Base-by-base conservation (phyloP, 352 stramenopile species). In the Globisporangium emineosum region DNA sequence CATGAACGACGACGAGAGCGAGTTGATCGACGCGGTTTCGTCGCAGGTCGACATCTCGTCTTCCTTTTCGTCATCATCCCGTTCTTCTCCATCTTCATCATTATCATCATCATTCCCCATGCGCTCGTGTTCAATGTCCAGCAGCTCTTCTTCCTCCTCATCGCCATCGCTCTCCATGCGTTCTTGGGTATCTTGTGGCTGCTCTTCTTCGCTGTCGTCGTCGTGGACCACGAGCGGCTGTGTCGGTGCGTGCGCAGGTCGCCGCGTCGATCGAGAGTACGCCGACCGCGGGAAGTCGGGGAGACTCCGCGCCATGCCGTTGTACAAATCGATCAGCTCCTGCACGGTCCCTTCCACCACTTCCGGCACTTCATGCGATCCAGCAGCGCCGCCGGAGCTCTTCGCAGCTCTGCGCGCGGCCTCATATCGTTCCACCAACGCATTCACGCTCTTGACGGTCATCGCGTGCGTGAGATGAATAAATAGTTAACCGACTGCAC, bases 1-100 rank as follows among this genome's bases (percentile, higher is more conserved):
- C 47, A 50, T 47, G 21, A 64, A 64, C 27, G 63, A 68, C 63
- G 56, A 64, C 56, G 56, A 60, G 55, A 64, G 63, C 56, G 63
- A 68, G 37, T 49, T 21, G 35, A 64, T 64, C 27, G 63, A 68
- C 56, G 47, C 63, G 6, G 63, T 68, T 19, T 68, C 63, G 35
- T 64, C 63, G 49, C 57, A 64, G 15, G 63, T 68, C 56, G 57
- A 60, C 17, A 60, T 19, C 23, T 58, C 56, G 37, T 62, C 35
- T 8, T 60, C 51, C 13, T 66, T 51, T 1, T 65, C 47, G 15
- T 17, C 21, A 10, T 57, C 56, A 3, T 63, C 57, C 19, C 12
- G 35, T 57, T 43, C 30, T n/a, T 57, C 12, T n/a, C 9, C 29
- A 8, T 21, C 17, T 2, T 3, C 6, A 8, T 45, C 32, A 10